These are phyloP conservation scores for Circinella umbellata DNA, from an alignment of 371 early-diverging fungal genomes.

Conservation along the genomic window DNA sequence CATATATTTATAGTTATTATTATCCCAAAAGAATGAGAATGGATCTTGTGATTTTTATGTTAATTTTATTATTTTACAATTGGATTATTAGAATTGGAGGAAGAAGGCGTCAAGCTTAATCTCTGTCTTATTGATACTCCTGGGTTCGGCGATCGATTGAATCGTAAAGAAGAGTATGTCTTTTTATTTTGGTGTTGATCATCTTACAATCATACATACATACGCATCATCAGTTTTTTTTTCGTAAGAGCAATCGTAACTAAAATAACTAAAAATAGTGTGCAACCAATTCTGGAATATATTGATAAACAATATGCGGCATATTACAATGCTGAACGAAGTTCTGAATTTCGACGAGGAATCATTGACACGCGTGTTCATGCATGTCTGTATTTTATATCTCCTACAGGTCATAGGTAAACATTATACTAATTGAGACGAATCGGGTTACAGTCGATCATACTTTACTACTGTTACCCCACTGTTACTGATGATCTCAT, in stretches of 20 bases:
- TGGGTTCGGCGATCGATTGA: conserved; percentile 90
- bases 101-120: conserved; percentile 86
- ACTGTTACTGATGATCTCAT: too few species aligned
- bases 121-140: conserved; percentile 95
- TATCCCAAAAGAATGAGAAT: too few species aligned
- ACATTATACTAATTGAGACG: neutral
- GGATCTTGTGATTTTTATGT: too few species aligned
- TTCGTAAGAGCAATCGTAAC: neutral
- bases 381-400: conserved; percentile 91
- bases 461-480: too few species aligned
- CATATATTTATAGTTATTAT: neutral
- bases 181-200: too few species aligned
- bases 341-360: conserved; percentile 75
- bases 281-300: conserved; percentile 83
- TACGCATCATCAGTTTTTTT: too few species aligned
- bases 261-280: conserved; percentile 37
- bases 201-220: too few species aligned
- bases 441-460: too few species aligned
- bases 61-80: too few species aligned
- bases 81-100: conserved; percentile 76
- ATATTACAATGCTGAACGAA: conserved; percentile 90
- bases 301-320: conserved; percentile 92
- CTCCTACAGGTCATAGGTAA: conserved; percentile 91
- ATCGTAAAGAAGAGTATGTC: conserved; percentile 77
- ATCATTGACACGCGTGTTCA: conserved; percentile 90